Conservation (phyloP, 1,139 yeast species). For the Candida glucosophila region DNA sequence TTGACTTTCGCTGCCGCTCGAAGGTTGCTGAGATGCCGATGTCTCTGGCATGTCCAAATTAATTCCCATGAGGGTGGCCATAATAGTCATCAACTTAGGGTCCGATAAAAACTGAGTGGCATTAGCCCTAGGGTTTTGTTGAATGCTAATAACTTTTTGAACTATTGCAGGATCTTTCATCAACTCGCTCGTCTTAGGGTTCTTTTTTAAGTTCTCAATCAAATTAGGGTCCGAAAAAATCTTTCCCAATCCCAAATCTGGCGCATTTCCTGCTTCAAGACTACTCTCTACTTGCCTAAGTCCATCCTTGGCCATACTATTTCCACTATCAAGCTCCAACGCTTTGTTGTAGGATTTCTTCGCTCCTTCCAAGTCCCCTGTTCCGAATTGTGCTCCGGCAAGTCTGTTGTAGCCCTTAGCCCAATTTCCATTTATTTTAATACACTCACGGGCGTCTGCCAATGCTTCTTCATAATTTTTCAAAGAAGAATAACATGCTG, state of each 20-base stretch:
- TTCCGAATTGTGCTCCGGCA: constrained; percentile 87
- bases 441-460: constrained; percentile 76
- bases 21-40: constrained; percentile 11
- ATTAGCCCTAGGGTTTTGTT: constrained; percentile 66
- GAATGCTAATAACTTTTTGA: constrained; percentile 57
- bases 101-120: constrained; percentile 61
- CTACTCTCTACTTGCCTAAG: constrained; percentile 60
- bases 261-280: constrained; percentile 35
- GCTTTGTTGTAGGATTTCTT: constrained; percentile 70
- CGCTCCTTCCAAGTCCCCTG: constrained; percentile 67
- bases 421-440: constrained; percentile 75
- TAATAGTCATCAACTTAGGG: constrained; percentile 80
- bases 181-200: constrained; percentile 82
- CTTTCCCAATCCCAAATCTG: constrained; percentile 70
- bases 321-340: constrained; percentile 68
- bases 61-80: constrained; percentile 83
- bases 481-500: constrained; percentile 84
- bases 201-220: constrained; percentile 62
- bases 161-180: constrained; percentile 86
- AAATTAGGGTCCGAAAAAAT: constrained; percentile 77
- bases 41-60: constrained; percentile 43
- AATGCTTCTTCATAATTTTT: constrained; percentile 68
- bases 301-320: constrained; percentile 86
- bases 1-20: constrained; percentile 64
- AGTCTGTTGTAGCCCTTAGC: constrained; percentile 92